Evolutionary conservation across 805 yeast genomes (phyloP), one percentile per base, ranked within the genome.

Genomic region (Candida maesae): DNA sequence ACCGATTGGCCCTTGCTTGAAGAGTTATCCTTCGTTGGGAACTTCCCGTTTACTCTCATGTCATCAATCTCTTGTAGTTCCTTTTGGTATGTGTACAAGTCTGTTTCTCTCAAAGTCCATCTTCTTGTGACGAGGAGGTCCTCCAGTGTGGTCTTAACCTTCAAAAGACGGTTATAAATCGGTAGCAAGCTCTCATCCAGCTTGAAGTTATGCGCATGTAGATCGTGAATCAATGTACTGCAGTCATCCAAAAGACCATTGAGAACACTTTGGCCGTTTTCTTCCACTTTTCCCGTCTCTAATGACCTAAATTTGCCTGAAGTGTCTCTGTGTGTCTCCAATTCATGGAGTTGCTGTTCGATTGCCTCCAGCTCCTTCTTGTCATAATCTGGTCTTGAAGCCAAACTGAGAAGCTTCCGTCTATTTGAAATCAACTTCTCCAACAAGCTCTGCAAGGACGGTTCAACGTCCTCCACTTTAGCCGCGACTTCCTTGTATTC

Each of bases 41-140:
- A 82, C 48, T 71, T 70, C 5, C 86, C 86, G 39, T 74, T 68
- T 7, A 81, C 71, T 53, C 96, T 72, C 47, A 74, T 59, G 38
- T 79, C 83, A 59, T 91, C 96, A 46, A 93, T 80, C 42, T 70
- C 74, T 54, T 78, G 81, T 47, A 93, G 69, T 47, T 73, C 71
- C 55, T 81, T 79, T 63, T 89, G 95, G 60, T 85, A 90, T 36
- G 74, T 73, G 65, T 84, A 93, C 46, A 93, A 71, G 65, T 93
- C 99, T 0, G 99, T 93, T 56, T 90, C 96, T 57, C 99, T 78
- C 66, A 93, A 70, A 2, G 98, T 91, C 99, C 99, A 93, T 61
- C 99, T 77, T 63, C 96, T 81, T 3, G 99, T 93, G 33, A 93
- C 79, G 53, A 91, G 71, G 47, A 93, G 68, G 51, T 86, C 87